phyloP scores from a whole-genome alignment of 2,329 filamentous ascomycete species.

The Metarhizium guizhouense region DNA sequence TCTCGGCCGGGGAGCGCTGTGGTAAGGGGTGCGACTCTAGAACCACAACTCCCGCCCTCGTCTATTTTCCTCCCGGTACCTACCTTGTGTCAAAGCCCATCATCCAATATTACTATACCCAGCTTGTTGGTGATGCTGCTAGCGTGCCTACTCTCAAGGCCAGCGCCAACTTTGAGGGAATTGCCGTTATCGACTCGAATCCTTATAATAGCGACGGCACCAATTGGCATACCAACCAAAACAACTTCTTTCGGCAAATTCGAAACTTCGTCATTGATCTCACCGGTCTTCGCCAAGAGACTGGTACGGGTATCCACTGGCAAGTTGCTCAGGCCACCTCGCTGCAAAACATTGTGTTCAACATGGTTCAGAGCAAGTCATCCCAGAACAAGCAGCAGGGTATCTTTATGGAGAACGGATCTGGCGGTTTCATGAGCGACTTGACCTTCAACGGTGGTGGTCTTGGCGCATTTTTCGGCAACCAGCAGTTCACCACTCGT shows the following conservation, averaged over 20 bases:
- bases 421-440: conserved; percentile 76
- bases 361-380: conserved; percentile 62
- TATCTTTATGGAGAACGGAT: conserved; percentile 79
- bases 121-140: conserved; percentile 75
- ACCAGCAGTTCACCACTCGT: conserved; percentile 79
- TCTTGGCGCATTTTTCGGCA: conserved; percentile 71
- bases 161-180: conserved; percentile 62
- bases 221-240: conserved; percentile 75
- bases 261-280: conserved; percentile 77
- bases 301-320: conserved; percentile 71
- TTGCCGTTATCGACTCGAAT: conserved; percentile 82
- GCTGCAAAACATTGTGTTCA: conserved; percentile 72
- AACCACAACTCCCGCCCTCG: conserved; percentile 73
- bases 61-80: conserved; percentile 87
- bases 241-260: conserved; percentile 77
- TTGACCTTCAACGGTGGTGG: conserved; percentile 75
- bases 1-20: conserved; percentile 71
- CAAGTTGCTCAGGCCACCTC: conserved; percentile 78
- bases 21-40: conserved; percentile 73
- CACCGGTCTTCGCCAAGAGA: conserved; percentile 50
- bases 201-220: conserved; percentile 62
- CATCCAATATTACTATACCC: conserved; percentile 84
- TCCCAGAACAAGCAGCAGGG: conserved; percentile 61
- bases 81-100: conserved; percentile 76
- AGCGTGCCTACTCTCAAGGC: conserved; percentile 69